Base-by-base conservation (phyloP, 495 filamentous ascomycete species). In the Recurvomyces mirabilis region DNA sequence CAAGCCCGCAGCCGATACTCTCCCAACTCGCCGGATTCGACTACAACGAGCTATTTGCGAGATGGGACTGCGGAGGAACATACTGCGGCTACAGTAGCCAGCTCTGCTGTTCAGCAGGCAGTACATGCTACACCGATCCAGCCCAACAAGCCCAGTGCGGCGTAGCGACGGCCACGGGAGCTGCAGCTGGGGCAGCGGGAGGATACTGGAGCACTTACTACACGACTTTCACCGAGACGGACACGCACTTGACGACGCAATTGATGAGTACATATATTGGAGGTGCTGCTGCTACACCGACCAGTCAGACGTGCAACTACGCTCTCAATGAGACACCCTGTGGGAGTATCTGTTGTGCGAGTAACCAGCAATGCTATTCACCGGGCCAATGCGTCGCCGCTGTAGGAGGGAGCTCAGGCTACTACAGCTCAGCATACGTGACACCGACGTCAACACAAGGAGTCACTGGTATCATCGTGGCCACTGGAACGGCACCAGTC, bases 311-410 rank as follows among this genome's bases (percentile, higher is more conserved):
- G 28, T 91, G 85, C 64, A 60, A 71, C 15, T 65, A 67, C 7
- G 68, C 70, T 1, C 55, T 77, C 3, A 77, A 75, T 38, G 71
- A 87, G 59, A 70, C 66, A 2, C 68, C 70, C 1, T 94, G 87
- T 58, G 87, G 84, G 9, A 62, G 49, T 22, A 78, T 75, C 43
- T 93, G 87, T 65, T 94, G 87, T 59, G 72, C 75, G 12, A 70
- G 66, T 41, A 74, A 73, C 41, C 80, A 87, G 59, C 77, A 77
- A 51, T 94, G 87, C 59, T 65, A 60, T 4, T 41, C 17, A 18
- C n/a, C 28, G 36, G 42, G 57, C 51, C 34, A 50, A 46, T 46
- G 59, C 48, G 29, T 41, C 23, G 28, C 47, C 28, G 42, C 51
- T 18, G 31, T 39, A 33, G 52, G 48, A 18, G 28, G 45, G 30